Conservation (phyloP, 2,329 filamentous ascomycete genomes). For the Cytospora mali region DNA sequence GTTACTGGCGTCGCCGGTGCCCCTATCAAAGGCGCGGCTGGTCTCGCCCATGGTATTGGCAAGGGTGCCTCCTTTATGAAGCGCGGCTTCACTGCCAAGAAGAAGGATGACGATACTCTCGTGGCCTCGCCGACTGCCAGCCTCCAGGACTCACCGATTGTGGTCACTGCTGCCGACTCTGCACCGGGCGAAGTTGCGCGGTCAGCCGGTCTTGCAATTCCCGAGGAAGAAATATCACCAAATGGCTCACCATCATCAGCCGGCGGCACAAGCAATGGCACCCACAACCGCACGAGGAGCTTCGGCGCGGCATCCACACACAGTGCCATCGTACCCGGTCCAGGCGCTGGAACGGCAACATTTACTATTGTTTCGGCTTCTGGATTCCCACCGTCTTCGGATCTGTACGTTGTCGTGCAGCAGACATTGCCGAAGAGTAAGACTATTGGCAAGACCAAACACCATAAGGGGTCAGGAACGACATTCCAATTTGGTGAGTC, state of each 20-base stretch:
- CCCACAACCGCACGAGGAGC: conserved; percentile 59
- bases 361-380: conserved; percentile 80
- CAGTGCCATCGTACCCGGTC: conserved; percentile 62
- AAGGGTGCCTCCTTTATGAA: conserved; percentile 91
- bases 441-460: conserved; percentile 88
- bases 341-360: conserved; percentile 72
- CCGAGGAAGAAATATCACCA: conserved; percentile 36
- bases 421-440: conserved; percentile 71
- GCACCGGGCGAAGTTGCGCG: conserved; percentile 43
- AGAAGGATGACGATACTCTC: conserved; percentile 57
- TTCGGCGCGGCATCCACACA: conserved; percentile 67
- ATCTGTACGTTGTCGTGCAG: conserved; percentile 76
- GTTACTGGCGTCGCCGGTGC: conserved; percentile 79
- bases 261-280: conserved; percentile 34
- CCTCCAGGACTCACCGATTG: conserved; percentile 35
- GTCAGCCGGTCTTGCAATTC: conserved; percentile 42
- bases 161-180: conserved; percentile 47
- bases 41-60: conserved; percentile 74
- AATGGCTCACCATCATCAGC: conserved; percentile 40
- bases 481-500: conserved; percentile 73
- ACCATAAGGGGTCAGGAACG: conserved; percentile 73
- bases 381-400: conserved; percentile 74
- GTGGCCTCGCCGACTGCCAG: conserved; percentile 14
- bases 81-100: conserved; percentile 76
- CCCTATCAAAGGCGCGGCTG: conserved; percentile 88